Base-by-base conservation (phyloP, 2,329 filamentous ascomycete genomes). In the Byssoonygena ceratinophila region DNA sequence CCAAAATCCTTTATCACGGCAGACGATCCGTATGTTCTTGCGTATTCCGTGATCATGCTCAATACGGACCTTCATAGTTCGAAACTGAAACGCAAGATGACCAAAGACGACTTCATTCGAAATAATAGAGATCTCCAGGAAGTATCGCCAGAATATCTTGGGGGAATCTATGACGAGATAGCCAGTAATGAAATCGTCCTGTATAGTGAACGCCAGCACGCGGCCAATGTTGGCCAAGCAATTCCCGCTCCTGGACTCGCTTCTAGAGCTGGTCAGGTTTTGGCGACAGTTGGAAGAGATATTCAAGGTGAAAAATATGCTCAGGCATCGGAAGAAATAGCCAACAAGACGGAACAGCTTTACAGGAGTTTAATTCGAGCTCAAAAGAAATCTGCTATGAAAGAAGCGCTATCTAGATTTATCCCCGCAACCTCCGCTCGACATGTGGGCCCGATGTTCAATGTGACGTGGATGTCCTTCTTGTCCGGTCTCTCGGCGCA, bases 381-480 rank as follows among this genome's bases (percentile, higher is more conserved):
- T 47, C 92, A 98, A 68, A 83, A 87, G 46, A 84, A 82, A 62
- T 92, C 87, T 55, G 82, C 87, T 1, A 73, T 85, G 39, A 84
- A 85, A 66, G 78, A 65, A 71, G 82, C 73, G n/a, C 70, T 68
- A 61, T 83, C 76, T 70, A 82, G 74, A 53, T 98, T 92, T 68
- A 94, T 98, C 51, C 86, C 88, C 1, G 92, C 92, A 2, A 92
- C 88, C 1, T 97, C 90, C 0, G 90, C 88, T 66, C 91, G 88
- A 61, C 92, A 98, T 66, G 86, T 96, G 46, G 92, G 92, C 0
- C 89, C 92, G 0, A 98, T 98, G 92, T 97, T 98, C 64, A 90
- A 95, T 62, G 89, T 95, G 22, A 94, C 89, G 0, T 98, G 92
- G 92, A 98, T 97, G 91, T 95, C 91, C 8, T 94, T 96, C 68